These are phyloP conservation scores for Trypanosoma lewisi DNA, from an alignment of 208 protist species.

Conservation along the genomic window DNA sequence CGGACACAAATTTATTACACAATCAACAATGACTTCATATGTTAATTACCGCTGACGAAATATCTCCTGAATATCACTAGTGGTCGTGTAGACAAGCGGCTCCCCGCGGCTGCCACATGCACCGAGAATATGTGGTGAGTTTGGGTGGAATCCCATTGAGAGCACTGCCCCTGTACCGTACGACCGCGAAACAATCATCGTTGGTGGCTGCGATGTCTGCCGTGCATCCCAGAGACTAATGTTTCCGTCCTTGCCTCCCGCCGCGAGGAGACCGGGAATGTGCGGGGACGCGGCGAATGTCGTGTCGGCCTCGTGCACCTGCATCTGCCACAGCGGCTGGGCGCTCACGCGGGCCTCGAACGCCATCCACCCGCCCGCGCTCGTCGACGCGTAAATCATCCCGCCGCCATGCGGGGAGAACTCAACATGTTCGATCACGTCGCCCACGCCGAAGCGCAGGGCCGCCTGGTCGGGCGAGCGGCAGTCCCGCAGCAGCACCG, in stretches of 20 bases:
- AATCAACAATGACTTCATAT: background rate
- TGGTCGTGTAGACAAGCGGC: slow-evolving; percentile 91
- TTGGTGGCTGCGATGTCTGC: slow-evolving; percentile 26
- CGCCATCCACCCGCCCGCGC: slow-evolving; percentile 48
- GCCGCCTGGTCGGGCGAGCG: slow-evolving; percentile 57
- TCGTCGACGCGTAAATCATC: slow-evolving; percentile 53
- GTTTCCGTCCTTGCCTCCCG: slow-evolving; percentile 83
- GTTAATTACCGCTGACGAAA: slow-evolving; percentile 28
- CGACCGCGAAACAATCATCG: slow-evolving; percentile 53
- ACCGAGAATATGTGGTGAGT: slow-evolving; percentile 86
- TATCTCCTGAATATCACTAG: slow-evolving; percentile 58
- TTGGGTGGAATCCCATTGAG: slow-evolving; percentile 79
- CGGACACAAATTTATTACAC: background rate
- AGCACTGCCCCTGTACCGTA: slow-evolving; percentile 86
- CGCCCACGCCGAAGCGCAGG: slow-evolving; percentile 48
- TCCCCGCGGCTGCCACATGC: slow-evolving; percentile 76
- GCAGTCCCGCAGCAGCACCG: slow-evolving; percentile 77
- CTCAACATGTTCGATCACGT: slow-evolving; percentile 73
- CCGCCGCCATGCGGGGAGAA: slow-evolving; percentile 37
- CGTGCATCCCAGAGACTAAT: slow-evolving; percentile 88
- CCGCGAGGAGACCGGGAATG: slow-evolving; percentile 78
- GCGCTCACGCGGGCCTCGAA: slow-evolving; percentile 75
- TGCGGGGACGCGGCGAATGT: slow-evolving; percentile 77
- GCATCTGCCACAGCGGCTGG: slow-evolving; percentile 53
- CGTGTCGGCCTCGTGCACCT: slow-evolving; percentile 67